These are phyloP conservation scores for Triadica sebifera DNA, from an alignment of 345 rosid species.

Conservation along the genomic window DNA sequence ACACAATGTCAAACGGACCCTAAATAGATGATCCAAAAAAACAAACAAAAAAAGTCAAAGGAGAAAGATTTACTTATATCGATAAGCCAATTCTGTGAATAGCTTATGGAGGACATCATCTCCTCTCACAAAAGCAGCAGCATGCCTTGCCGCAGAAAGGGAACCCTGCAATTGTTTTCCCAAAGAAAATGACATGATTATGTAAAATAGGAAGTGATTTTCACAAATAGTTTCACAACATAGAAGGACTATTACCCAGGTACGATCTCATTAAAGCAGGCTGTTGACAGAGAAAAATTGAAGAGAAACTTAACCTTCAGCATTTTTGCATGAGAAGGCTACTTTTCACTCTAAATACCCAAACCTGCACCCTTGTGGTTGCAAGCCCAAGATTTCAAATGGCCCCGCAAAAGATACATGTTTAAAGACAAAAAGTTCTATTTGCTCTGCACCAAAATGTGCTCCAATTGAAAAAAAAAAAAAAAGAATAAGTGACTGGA, in stretches of 20 bases:
- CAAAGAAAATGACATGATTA: neutral
- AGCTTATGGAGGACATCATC: constrained; percentile 92
- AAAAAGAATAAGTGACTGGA: too few species aligned
- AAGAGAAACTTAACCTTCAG: neutral
- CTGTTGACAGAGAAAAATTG: neutral
- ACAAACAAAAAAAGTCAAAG: neutral
- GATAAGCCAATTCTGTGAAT: constrained; percentile 77
- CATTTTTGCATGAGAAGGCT: neutral
- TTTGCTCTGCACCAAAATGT: too few species aligned
- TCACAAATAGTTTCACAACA: neutral
- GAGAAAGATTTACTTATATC: constrained; percentile 59
- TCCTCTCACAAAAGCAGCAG: constrained; percentile 89
- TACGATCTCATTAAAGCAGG: neutral
- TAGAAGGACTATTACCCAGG: neutral
- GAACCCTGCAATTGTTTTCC: constrained; percentile 50
- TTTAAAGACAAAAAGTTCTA: too few species aligned
- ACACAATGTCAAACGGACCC: too few species aligned
- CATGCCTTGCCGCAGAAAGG: constrained; percentile 76
- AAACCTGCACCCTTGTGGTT: neutral
- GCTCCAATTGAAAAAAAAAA: too few species aligned
- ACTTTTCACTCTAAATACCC: neutral
- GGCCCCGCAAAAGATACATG: neutral
- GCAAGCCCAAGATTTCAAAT: neutral
- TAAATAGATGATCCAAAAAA: too few species aligned
- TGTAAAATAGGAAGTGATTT: neutral